These are phyloP conservation scores for Metarhizium brunneum DNA, from an alignment of 2,329 filamentous ascomycete species.

Conservation along the genomic window DNA sequence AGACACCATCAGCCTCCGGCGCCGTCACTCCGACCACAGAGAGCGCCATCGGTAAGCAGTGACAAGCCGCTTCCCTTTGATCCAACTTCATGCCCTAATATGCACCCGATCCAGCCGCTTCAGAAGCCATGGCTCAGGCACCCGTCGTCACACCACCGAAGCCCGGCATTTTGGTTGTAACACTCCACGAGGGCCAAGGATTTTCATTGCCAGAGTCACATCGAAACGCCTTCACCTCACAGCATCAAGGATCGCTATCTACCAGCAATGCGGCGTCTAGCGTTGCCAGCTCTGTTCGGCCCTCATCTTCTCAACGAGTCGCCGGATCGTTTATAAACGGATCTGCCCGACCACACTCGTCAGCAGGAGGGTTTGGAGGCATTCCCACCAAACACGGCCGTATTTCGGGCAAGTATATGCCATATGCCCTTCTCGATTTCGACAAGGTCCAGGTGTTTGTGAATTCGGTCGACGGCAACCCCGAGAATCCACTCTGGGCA, in stretches of 20 bases:
- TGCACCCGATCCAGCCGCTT: slow-evolving; percentile 51
- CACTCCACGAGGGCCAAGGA: slow-evolving; percentile 83
- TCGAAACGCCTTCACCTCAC: slow-evolving; percentile 64
- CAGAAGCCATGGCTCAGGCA: slow-evolving; percentile 72
- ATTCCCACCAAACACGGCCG: slow-evolving; percentile 91
- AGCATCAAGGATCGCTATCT: slow-evolving; percentile 68
- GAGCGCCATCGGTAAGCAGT: slow-evolving; percentile 64
- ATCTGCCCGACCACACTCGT: slow-evolving; percentile 69
- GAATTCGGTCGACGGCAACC: slow-evolving; percentile 88
- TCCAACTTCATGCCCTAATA: background rate
- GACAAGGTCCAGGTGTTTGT: slow-evolving; percentile 99
- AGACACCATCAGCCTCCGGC: slow-evolving; percentile 41
- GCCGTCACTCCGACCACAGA: slow-evolving; percentile 51
- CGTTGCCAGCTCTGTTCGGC: slow-evolving; percentile 42
- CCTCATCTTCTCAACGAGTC: slow-evolving; percentile 45
- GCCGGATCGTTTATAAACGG: slow-evolving; percentile 56
- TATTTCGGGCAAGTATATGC: slow-evolving; percentile 92
- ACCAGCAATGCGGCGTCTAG: slow-evolving; percentile 44
- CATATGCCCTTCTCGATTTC: slow-evolving; percentile 93
- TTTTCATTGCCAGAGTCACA: slow-evolving; percentile 90
- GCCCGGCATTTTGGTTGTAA: slow-evolving; percentile 93
- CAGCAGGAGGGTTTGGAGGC: slow-evolving; percentile 69
- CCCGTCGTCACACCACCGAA: slow-evolving; percentile 61
- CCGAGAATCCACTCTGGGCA: slow-evolving; percentile 92
- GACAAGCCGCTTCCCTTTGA: background rate